Conservation (phyloP, 768 basidiomycete species). For the Lactarius psammicola region DNA sequence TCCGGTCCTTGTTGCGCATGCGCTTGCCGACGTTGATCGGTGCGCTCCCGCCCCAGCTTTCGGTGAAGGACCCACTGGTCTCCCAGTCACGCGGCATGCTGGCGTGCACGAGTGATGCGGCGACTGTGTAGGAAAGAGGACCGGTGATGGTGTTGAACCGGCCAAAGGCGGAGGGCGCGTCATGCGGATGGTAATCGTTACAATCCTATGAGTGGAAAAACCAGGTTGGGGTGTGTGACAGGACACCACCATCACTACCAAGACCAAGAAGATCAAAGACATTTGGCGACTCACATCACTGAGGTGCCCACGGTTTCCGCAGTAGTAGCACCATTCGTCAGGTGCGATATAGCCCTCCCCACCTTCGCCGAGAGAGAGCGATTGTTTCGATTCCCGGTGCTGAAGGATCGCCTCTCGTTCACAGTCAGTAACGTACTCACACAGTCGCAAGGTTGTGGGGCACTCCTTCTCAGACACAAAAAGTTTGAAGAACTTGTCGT, state of each 20-base stretch:
- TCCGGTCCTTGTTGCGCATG: slow-evolving; percentile 58
- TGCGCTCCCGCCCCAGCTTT: slow-evolving; percentile 46
- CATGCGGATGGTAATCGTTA: slow-evolving; percentile 42
- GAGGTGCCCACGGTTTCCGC: slow-evolving; percentile 67
- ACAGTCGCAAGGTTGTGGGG: slow-evolving; percentile 77
- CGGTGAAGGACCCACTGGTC: slow-evolving; percentile 39
- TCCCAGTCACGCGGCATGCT: slow-evolving; percentile 47
- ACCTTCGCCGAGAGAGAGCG: slow-evolving; percentile 57
- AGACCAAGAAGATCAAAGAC: background rate
- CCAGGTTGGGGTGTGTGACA: background rate
- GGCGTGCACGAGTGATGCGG: slow-evolving; percentile 27
- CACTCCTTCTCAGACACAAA: slow-evolving; percentile 60
- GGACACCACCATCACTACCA: no score
- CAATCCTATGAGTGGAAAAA: slow-evolving; percentile 54
- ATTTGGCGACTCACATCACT: slow-evolving; percentile 64
- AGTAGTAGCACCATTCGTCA: slow-evolving; percentile 83
- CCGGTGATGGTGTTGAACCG: slow-evolving; percentile 56
- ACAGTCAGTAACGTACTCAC: slow-evolving; percentile 63
- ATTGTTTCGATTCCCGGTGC: slow-evolving; percentile 50
- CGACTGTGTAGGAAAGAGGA: slow-evolving; percentile 50
- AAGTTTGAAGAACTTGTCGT: background rate
- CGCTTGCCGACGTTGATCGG: slow-evolving; percentile 67
- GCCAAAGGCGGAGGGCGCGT: slow-evolving; percentile 70
- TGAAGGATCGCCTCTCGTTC: slow-evolving; percentile 47
- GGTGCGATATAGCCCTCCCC: slow-evolving; percentile 75